Evolutionary conservation across 306 rosid genomes (phyloP).

Genomic region (Casuarina glauca): DNA sequence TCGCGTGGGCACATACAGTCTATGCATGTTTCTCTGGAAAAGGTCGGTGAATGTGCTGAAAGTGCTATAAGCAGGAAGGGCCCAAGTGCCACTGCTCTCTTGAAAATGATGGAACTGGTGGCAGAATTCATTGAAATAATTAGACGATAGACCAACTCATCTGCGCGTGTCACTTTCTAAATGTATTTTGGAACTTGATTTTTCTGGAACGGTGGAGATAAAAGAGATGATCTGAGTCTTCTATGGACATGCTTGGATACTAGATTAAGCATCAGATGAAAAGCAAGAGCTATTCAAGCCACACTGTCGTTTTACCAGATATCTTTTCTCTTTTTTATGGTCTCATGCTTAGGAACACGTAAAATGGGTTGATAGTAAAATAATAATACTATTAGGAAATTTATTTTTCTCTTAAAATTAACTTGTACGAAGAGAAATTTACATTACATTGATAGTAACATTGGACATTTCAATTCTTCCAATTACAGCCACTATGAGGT

Average conservation of each 20-base stretch:
- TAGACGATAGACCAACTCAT: background rate
- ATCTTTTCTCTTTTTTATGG: too few species aligned
- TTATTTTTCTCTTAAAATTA: too few species aligned
- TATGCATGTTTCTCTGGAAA: slow-evolving; percentile 5
- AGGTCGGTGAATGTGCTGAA: slow-evolving; percentile 13
- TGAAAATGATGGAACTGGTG: background rate
- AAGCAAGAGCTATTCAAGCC: too few species aligned
- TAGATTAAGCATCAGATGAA: too few species aligned
- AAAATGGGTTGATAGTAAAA: too few species aligned
- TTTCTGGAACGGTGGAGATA: background rate
- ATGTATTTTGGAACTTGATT: background rate
- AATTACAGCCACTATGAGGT: too few species aligned
- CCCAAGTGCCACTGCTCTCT: background rate
- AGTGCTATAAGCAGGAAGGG: slow-evolving; percentile 21
- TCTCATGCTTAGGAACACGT: too few species aligned
- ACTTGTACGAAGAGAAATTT: too few species aligned
- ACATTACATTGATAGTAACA: too few species aligned
- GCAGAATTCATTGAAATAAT: background rate
- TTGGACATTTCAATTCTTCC: too few species aligned
- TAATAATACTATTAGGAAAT: too few species aligned
- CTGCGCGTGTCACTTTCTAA: background rate
- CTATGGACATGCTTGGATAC: background rate
- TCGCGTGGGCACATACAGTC: slow-evolving; percentile 29
- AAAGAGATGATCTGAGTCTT: background rate
- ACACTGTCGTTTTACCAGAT: too few species aligned